Conservation (phyloP, 2,329 filamentous ascomycete species). For the Diplodia seriata region DNA sequence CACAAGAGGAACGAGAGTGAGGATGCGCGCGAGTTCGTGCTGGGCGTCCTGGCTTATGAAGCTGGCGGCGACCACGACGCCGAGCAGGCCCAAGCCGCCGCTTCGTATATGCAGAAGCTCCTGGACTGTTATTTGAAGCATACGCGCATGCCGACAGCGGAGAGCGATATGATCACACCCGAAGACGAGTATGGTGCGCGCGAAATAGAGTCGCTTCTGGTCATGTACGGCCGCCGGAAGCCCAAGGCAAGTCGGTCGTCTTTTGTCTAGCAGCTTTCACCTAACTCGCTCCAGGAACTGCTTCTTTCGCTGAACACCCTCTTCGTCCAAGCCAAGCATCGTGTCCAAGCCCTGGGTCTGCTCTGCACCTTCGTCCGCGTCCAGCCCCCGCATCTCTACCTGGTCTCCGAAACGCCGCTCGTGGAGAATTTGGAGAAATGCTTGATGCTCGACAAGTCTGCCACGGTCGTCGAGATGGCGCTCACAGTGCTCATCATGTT, state of each 20-base stretch:
- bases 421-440: constrained; percentile 76
- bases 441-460: constrained; percentile 78
- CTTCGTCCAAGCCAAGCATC: constrained; percentile 68
- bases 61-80: constrained; percentile 61
- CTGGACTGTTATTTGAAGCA: constrained; percentile 53
- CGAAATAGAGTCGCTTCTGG: constrained; percentile 61
- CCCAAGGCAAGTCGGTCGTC: constrained; percentile 59
- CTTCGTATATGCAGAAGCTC: constrained; percentile 62
- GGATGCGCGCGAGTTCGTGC: constrained; percentile 69
- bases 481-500: constrained; percentile 81
- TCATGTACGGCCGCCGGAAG: constrained; percentile 68
- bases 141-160: constrained; percentile 48
- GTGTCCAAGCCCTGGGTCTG: constrained; percentile 69
- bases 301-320: constrained; percentile 70
- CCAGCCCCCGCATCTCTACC: constrained; percentile 80
- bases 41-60: constrained; percentile 69
- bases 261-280: background rate
- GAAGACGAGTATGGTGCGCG: constrained; percentile 57
- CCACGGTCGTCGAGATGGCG: constrained; percentile 76
- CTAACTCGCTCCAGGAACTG: constrained; percentile 61
- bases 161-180: constrained; percentile 49
- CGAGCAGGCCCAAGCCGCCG: constrained; percentile 53
- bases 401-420: constrained; percentile 73
- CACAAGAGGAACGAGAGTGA: constrained; percentile 69
- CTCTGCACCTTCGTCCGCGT: constrained; percentile 75